phyloP scores from a whole-genome alignment of 495 filamentous ascomycete genomes.

The Lentithecium fluviatile region DNA sequence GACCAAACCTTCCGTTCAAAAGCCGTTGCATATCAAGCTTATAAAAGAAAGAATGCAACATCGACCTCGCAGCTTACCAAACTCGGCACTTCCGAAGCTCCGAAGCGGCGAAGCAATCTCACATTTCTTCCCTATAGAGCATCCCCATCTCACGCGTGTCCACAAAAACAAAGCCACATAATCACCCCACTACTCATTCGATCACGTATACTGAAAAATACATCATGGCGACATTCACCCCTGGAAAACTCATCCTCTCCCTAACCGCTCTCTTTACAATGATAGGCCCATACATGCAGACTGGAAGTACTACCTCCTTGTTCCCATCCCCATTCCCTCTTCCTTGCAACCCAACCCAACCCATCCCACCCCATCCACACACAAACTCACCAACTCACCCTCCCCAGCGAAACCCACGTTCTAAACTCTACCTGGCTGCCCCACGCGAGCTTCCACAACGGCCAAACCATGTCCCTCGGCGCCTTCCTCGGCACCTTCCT shows the following conservation, averaged over 20 bases:
- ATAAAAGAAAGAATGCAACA: too few relatives aligned
- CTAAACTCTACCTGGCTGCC: slow-evolving; percentile 40
- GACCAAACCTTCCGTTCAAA: too few relatives aligned
- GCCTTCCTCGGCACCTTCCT: slow-evolving; percentile 19
- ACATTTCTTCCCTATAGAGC: too few relatives aligned
- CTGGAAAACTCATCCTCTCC: slow-evolving; percentile 23
- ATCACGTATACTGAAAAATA: too few relatives aligned
- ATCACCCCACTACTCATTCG: too few relatives aligned
- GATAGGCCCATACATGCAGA: slow-evolving; percentile 25
- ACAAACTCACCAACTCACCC: neutral
- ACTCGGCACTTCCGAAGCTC: too few relatives aligned
- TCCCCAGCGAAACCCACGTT: slow-evolving; percentile 36
- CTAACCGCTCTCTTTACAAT: slow-evolving; percentile 18
- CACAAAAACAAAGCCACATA: too few relatives aligned
- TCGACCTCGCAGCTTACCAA: too few relatives aligned
- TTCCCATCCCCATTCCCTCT: neutral
- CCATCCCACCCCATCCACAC: neutral
- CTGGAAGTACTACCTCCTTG: slow-evolving; percentile 15
- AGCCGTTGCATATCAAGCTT: too few relatives aligned
- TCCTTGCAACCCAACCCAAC: too few relatives aligned
- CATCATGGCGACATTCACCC: slow-evolving; percentile 15
- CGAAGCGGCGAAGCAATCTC: too few relatives aligned
- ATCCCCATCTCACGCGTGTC: too few relatives aligned
- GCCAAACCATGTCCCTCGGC: slow-evolving; percentile 38
- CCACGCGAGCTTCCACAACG: slow-evolving; percentile 43